These are phyloP conservation scores for Coemansia sp. DNA, from an alignment of 192 early-diverging fungal genomes.

Conservation along the genomic window DNA sequence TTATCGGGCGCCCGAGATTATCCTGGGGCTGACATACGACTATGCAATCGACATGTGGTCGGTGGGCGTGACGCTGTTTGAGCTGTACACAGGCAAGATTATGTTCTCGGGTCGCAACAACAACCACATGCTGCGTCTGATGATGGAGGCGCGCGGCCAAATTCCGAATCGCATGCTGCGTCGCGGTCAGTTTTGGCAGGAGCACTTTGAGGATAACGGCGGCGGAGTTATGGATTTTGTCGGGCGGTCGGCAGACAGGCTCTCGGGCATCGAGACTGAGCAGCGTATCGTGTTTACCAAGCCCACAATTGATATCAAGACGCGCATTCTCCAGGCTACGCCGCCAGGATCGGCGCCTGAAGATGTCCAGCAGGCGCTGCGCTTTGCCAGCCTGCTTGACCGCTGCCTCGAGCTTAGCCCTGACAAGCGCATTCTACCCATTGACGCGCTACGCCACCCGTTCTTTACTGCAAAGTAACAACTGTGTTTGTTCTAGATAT, in stretches of 20 bases:
- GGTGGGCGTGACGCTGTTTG: slow-evolving; percentile 89
- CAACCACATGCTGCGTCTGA: slow-evolving; percentile 92
- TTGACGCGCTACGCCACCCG: slow-evolving; percentile 84
- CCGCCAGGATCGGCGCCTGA: slow-evolving; percentile 34
- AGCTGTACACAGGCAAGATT: slow-evolving; percentile 94
- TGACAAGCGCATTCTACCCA: slow-evolving; percentile 82
- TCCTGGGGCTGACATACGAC: slow-evolving; percentile 87
- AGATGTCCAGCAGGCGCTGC: slow-evolving; percentile 54
- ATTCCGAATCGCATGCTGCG: slow-evolving; percentile 83
- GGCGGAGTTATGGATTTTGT: slow-evolving; percentile 46
- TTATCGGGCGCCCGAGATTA: slow-evolving; percentile 97
- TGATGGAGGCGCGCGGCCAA: slow-evolving; percentile 92
- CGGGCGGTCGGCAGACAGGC: slow-evolving; percentile 48
- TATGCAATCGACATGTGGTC: slow-evolving; percentile 94
- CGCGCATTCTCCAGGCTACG: slow-evolving; percentile 63
- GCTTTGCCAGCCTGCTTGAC: slow-evolving; percentile 86
- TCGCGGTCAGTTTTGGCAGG: slow-evolving; percentile 73
- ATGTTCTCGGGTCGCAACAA: slow-evolving; percentile 91
- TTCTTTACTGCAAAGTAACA: slow-evolving; percentile 60
- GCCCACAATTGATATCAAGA: slow-evolving; percentile 70
- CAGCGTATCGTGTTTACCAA: slow-evolving; percentile 65
- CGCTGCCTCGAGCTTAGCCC: slow-evolving; percentile 79
- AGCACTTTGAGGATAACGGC: slow-evolving; percentile 86
- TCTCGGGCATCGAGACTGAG: slow-evolving; percentile 69
- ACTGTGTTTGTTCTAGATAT: neutral